phyloP scores from a whole-genome alignment of 1,139 yeast species.

The Pneumocystis oryctolagi region DNA sequence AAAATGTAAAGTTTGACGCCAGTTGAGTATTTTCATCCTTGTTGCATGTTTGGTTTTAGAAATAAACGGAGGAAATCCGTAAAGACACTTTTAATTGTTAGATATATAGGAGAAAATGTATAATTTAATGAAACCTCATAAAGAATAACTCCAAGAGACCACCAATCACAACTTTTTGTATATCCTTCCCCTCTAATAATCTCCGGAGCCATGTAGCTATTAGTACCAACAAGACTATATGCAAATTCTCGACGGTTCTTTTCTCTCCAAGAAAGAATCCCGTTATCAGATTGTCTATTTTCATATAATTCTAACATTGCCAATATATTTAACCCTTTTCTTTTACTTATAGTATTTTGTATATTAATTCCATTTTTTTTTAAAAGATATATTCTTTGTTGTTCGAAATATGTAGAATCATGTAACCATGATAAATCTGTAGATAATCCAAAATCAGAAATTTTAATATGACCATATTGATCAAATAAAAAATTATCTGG shows the following conservation, averaged over 20 bases:
- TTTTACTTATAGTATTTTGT: conserved; percentile 8
- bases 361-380: conserved; percentile 9
- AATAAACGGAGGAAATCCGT: conserved; percentile 90
- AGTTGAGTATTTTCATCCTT: conserved; percentile 8
- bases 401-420: conserved; percentile 2
- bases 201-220: conserved; percentile 92
- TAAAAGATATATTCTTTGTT: conserved; percentile 7
- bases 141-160: conserved; percentile 90
- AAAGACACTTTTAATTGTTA: conserved; percentile 32
- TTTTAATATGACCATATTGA: conserved; percentile 64
- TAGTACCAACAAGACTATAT: conserved; percentile 77
- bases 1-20: conserved; percentile 5
- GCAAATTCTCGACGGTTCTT: conserved; percentile 17
- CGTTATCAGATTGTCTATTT: not conserved
- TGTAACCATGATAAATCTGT: conserved; percentile 6
- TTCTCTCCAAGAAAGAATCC: conserved; percentile 8
- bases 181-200: conserved; percentile 75
- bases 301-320: not conserved
- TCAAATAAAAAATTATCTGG: conserved; percentile 64
- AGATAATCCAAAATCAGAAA: conserved; percentile 64
- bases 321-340: conserved; percentile 3
- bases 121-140: conserved; percentile 37
- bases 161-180: conserved; percentile 84
- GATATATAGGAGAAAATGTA: not conserved
- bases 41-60: conserved; percentile 38